phyloP scores from a whole-genome alignment of 2,329 filamentous ascomycete species.

The Endoconidiophora laricicola region DNA sequence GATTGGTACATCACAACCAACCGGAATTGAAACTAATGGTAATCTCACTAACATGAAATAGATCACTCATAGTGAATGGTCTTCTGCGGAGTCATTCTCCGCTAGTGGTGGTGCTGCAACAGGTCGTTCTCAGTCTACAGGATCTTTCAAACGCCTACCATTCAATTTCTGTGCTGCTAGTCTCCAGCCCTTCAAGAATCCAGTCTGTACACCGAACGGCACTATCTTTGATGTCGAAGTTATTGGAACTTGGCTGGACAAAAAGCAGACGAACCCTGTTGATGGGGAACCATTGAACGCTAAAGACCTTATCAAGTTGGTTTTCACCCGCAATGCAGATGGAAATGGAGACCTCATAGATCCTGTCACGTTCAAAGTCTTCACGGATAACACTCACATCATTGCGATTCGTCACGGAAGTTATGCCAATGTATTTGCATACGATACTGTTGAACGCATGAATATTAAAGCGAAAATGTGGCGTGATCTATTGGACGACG shows the following conservation, averaged over 20 bases:
- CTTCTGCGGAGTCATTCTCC: conserved; percentile 73
- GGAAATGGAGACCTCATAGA: conserved; percentile 55
- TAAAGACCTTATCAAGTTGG: conserved; percentile 74
- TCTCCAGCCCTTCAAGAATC: conserved; percentile 85
- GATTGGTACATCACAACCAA: too few relatives aligned
- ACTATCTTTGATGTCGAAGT: conserved; percentile 92
- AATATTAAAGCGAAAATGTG: conserved; percentile 97
- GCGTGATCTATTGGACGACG: conserved; percentile 75
- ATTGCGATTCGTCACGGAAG: conserved; percentile 65
- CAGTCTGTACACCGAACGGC: conserved; percentile 75
- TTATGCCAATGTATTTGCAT: conserved; percentile 90
- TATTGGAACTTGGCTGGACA: conserved; percentile 85
- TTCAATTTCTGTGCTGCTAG: conserved; percentile 98
- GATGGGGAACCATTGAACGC: conserved; percentile 63
- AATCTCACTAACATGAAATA: conserved; percentile 14
- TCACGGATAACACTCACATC: conserved; percentile 96
- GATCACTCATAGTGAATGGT: conserved; percentile 98
- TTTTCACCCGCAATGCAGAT: conserved; percentile 76
- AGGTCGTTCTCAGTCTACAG: conserved; percentile 35
- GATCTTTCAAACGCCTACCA: conserved; percentile 68
- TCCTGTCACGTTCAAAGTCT: conserved; percentile 91
- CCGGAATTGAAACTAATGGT: too few relatives aligned
- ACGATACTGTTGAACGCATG: conserved; percentile 85
- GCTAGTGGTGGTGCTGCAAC: conserved; percentile 60
- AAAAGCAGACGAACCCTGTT: conserved; percentile 83